Percentiles rank a stretch among this genome's conserved stretches.
Evolutionary conservation across 352 stramenopile genomes (phyloP).

Genomic region (Globisporangium cystogenes): DNA sequence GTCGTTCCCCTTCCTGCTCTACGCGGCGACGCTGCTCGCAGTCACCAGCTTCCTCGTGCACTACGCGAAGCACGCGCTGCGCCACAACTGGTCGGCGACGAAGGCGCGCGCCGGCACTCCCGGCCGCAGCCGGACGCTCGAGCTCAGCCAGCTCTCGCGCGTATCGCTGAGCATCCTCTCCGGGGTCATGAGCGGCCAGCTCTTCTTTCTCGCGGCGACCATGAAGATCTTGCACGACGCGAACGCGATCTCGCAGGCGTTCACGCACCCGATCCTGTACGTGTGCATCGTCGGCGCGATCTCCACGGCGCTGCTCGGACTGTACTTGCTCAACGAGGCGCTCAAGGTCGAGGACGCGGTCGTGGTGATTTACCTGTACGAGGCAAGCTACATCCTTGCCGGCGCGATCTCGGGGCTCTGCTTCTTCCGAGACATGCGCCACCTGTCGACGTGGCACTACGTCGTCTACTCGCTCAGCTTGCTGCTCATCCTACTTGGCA

Average conservation of each 20-base stretch:
- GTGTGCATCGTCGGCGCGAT: constrained; percentile 57
- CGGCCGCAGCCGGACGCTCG: constrained; percentile 18
- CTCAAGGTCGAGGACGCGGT: constrained; percentile 80
- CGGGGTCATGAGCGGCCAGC: constrained; percentile 66
- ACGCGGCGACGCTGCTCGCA: constrained; percentile 32
- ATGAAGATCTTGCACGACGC: constrained; percentile 67
- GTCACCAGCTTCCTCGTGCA: constrained; percentile 49
- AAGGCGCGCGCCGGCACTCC: constrained; percentile 12
- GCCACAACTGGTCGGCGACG: constrained; percentile 23
- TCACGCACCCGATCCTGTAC: constrained; percentile 60
- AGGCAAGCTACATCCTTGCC: constrained; percentile 72
- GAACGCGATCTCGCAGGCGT: constrained; percentile 26
- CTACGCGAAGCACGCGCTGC: constrained; percentile 46
- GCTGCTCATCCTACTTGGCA: constrained; percentile 60
- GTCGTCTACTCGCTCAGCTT: constrained; percentile 71
- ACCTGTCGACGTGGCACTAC: constrained; percentile 60
- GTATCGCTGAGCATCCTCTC: constrained; percentile 61
- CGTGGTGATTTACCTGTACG: constrained; percentile 81
- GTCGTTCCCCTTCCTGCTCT: constrained; percentile 61
- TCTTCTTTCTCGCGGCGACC: constrained; percentile 69
- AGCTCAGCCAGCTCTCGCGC: constrained; percentile 32
- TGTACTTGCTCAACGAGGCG: constrained; percentile 73
- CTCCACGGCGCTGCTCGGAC: constrained; percentile 48
- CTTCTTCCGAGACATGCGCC: constrained; percentile 78
- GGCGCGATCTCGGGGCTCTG: constrained; percentile 71